A percentile compares a stretch with the other conserved stretches of the same genome.
Conservation (phyloP, 805 yeast genomes). For the Kazachstania africana region DNA sequence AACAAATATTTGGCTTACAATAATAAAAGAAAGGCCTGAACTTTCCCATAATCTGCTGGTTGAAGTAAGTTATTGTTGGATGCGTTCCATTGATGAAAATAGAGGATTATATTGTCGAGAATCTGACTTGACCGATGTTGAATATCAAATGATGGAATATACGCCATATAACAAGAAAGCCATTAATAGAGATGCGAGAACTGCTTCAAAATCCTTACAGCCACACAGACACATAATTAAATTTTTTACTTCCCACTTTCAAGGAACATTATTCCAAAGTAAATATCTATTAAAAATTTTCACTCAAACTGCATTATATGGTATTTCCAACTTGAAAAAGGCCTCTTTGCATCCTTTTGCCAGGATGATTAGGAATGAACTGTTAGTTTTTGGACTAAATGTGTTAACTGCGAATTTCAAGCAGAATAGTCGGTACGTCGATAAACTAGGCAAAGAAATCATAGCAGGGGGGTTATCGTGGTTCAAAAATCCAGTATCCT, state of each 20-base stretch:
- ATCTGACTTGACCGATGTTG: slow-evolving; percentile 47
- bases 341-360: slow-evolving; percentile 83
- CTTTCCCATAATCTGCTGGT: slow-evolving; percentile 49
- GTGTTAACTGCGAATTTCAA: slow-evolving; percentile 45
- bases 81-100: slow-evolving; percentile 42
- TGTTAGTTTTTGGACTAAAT: slow-evolving; percentile 56
- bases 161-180: slow-evolving; percentile 64
- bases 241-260: slow-evolving; percentile 64
- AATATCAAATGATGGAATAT: slow-evolving; percentile 72
- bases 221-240: slow-evolving; percentile 63
- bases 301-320: slow-evolving; percentile 45
- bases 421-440: slow-evolving; percentile 35
- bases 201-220: slow-evolving; percentile 38
- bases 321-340: slow-evolving; percentile 36
- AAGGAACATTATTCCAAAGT: slow-evolving; percentile 65
- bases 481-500: slow-evolving; percentile 52
- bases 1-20: slow-evolving; percentile 68
- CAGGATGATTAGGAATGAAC: slow-evolving; percentile 60
- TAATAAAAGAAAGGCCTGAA: slow-evolving; percentile 54
- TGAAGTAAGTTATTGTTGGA: slow-evolving; percentile 63
- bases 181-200: slow-evolving; percentile 39
- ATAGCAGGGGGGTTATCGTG: slow-evolving; percentile 64
- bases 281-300: slow-evolving; percentile 58
- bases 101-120: slow-evolving; percentile 54
- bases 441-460: slow-evolving; percentile 34